These are phyloP conservation scores for Aspergillus heteromorphus DNA, from an alignment of 495 filamentous ascomycete genomes.

Conservation along the genomic window DNA sequence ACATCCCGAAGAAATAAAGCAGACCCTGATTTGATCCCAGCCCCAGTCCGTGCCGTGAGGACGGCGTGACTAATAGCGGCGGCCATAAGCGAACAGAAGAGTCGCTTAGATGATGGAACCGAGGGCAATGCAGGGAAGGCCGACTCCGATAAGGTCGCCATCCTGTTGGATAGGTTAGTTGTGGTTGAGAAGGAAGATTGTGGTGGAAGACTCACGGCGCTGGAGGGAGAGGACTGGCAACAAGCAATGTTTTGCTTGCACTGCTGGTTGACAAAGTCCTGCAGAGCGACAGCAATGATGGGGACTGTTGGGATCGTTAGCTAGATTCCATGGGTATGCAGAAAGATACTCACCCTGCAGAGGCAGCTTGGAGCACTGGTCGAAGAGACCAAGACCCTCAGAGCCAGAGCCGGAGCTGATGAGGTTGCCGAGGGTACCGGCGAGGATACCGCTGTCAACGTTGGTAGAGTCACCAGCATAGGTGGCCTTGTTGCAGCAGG, in stretches of 20 bases:
- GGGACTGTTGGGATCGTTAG: conserved; percentile 6
- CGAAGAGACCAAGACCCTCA: conserved; percentile 32
- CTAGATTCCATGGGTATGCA: neutral
- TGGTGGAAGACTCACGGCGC: conserved; percentile 32
- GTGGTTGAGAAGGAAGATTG: neutral
- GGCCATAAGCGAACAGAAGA: neutral
- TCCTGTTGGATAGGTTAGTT: conserved; percentile 11
- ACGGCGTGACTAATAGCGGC: neutral
- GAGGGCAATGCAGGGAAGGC: conserved; percentile 43
- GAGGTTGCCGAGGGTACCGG: conserved; percentile 26
- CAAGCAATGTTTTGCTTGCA: conserved; percentile 50
- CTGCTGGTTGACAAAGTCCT: conserved; percentile 39
- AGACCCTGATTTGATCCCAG: conserved; percentile 6
- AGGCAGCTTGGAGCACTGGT: conserved; percentile 34
- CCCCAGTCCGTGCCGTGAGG: conserved; percentile 10
- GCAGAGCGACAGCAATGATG: conserved; percentile 23
- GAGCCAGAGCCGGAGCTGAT: conserved; percentile 27
- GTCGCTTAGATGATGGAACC: conserved; percentile 41
- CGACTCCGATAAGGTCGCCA: conserved; percentile 38
- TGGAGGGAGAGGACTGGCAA: conserved; percentile 41
- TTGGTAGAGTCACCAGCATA: conserved; percentile 38
- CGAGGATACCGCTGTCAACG: conserved; percentile 24
- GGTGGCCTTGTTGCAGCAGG: conserved; percentile 45
- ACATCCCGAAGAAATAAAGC: no score
- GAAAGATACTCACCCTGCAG: conserved; percentile 14